Percentiles rank a stretch among this genome's conserved stretches.
phyloP scores from a whole-genome alignment of 2,329 filamentous ascomycete species.

The Phaeosphaeria sp. region DNA sequence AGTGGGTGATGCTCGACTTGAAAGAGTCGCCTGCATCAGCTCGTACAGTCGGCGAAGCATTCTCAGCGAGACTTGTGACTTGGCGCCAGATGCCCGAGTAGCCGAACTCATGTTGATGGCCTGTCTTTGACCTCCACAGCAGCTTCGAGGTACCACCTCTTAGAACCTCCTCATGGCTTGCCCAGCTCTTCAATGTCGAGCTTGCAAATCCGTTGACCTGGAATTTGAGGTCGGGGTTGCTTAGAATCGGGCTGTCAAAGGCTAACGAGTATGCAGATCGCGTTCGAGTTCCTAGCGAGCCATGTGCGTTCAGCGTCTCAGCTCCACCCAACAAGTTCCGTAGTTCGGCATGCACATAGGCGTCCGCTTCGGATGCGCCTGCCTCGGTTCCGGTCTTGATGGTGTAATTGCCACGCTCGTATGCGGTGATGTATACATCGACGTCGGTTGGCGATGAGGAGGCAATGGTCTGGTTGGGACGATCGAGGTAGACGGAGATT shows the following conservation, averaged over 20 bases:
- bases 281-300: conserved; percentile 87
- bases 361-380: conserved; percentile 91
- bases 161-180: conserved; percentile 88
- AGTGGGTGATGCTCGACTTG: conserved; percentile 86
- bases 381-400: conserved; percentile 95
- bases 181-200: conserved; percentile 88
- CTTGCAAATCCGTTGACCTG: conserved; percentile 83
- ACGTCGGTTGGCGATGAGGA: conserved; percentile 78
- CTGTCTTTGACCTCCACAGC: conserved; percentile 71
- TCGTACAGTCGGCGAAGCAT: conserved; percentile 81
- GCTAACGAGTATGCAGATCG: conserved; percentile 88
- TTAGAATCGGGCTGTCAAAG: conserved; percentile 81
- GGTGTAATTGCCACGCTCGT: conserved; percentile 81
- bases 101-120: conserved; percentile 76
- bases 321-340: conserved; percentile 95
- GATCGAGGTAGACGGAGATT: conserved; percentile 82
- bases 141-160: conserved; percentile 80
- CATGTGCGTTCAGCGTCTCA: conserved; percentile 86
- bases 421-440: conserved; percentile 78
- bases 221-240: conserved; percentile 81
- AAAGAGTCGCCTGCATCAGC: conserved; percentile 88
- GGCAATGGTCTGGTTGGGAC: conserved; percentile 71
- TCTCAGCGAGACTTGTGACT: conserved; percentile 76
- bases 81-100: conserved; percentile 89
- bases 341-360: conserved; percentile 84